Conservation (phyloP, 1,284 basidiomycete genomes). For the Moesziomyces sp. region DNA sequence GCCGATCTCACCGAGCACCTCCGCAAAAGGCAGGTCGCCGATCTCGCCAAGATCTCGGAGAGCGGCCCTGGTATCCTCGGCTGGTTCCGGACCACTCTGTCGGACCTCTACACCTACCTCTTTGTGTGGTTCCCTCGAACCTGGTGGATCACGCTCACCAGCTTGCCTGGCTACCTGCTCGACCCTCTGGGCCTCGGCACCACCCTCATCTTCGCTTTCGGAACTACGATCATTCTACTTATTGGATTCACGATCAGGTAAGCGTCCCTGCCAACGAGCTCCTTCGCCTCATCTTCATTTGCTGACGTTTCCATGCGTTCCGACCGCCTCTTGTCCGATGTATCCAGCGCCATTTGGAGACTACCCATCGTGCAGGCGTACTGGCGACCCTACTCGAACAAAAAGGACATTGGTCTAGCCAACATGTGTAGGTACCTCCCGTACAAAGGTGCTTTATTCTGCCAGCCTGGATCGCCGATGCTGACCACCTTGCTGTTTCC, state of each 20-base stretch:
- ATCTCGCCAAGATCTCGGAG: conserved; percentile 15
- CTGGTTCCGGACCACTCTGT: conserved; percentile 18
- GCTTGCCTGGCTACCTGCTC: conserved; percentile 25
- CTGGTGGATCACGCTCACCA: conserved; percentile 35
- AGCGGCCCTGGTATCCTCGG: conserved; percentile 17
- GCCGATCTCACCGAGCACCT: conserved; percentile 23
- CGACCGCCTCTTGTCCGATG: neutral
- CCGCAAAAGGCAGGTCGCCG: conserved; percentile 28
- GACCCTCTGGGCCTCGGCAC: conserved; percentile 28
- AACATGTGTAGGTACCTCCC: conserved; percentile 21
- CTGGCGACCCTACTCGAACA: conserved; percentile 19
- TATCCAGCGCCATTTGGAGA: conserved; percentile 28
- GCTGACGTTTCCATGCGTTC: neutral
- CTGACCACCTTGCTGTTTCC: neutral
- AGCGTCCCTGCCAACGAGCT: neutral
- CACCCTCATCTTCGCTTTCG: conserved; percentile 22
- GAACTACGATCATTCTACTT: conserved; percentile 23
- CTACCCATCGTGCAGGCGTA: conserved; percentile 22
- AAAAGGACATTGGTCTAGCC: conserved; percentile 27
- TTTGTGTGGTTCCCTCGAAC: conserved; percentile 31
- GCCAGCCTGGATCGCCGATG: too few species aligned
- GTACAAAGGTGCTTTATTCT: too few species aligned
- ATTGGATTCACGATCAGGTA: conserved; percentile 21
- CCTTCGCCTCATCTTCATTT: neutral
- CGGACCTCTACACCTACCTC: conserved; percentile 27